Evolutionary conservation across 2,329 filamentous ascomycete species (phyloP), one percentile per base, ranked within the genome.

Genomic region (Shiraia sp.): DNA sequence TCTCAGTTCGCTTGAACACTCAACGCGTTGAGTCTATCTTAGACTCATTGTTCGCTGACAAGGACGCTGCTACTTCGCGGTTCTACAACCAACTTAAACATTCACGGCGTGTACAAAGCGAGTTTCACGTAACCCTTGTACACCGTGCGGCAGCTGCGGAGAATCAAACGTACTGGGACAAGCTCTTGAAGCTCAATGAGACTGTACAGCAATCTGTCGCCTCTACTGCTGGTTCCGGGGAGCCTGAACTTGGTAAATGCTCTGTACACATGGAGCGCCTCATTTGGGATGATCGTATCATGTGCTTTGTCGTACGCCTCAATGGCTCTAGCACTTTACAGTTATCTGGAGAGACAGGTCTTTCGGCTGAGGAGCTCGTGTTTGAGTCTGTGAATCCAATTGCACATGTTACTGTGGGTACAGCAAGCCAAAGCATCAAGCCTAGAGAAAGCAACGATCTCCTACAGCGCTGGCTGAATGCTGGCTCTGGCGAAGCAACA

Each of bases 381-480:
- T 77, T 73, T 40, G 76, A 83, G 40, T 92, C 85, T 47, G 79
- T 81, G 30, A 99, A 99, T 63, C 71, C 77, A 10, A 78, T 95
- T 23, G 83, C 91, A 9, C 93, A 99, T 66, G 82, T 99, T 45
- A 99, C 93, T 0, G 78, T 97, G 6, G 93, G 93, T 14, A 99
- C 93, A 0, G 81, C 83, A 8, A 80, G 84, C 52, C 70, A 77
- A 32, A 69, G 76, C 6, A 82, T 97, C 59, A 97, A 96, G 74
- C 92, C 93, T 0, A 91, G 88, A 70, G 92, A 99, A 75, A 95
- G 91, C 72, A 99, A 99, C 63, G 85, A 89, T 45, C 57, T 99
- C 61, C 69, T 99, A 43, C 77, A 77, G 50, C 76, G 76, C 45
- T 97, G 92, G 92, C 64, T 93, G 47, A 77, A 85, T 49, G 68